Evolutionary conservation across 2,329 filamentous ascomycete genomes (phyloP).

Genomic region (Ascochyta koolunga): DNA sequence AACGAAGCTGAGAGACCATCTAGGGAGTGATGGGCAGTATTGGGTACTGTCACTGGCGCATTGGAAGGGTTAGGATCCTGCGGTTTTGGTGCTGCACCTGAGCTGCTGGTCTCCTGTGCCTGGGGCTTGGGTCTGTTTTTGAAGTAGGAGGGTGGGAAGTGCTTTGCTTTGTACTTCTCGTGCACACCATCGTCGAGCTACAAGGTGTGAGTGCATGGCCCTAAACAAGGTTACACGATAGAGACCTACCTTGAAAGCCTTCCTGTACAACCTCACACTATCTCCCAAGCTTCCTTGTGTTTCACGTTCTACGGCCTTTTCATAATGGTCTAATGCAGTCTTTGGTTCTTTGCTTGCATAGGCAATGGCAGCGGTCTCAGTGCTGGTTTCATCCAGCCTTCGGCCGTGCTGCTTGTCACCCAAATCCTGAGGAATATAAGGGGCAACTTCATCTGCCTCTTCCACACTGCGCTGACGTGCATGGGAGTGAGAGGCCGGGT

Average conservation of each 20-base stretch:
- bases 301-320: conserved; percentile 89
- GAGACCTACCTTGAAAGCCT: conserved; percentile 78
- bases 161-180: conserved; percentile 85
- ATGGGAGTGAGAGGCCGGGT: conserved; percentile 29
- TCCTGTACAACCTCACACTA: conserved; percentile 85
- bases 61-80: conserved; percentile 57
- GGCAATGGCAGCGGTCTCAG: conserved; percentile 37
- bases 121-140: conserved; percentile 37
- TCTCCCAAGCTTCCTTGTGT: conserved; percentile 84
- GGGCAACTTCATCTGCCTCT: conserved; percentile 49
- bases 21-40: conserved; percentile 63
- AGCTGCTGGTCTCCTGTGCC: conserved; percentile 12
- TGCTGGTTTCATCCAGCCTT: conserved; percentile 52
- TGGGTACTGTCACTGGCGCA: conserved; percentile 58
- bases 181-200: conserved; percentile 87
- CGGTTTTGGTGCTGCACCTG: conserved; percentile 43
- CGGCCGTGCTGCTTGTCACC: conserved; percentile 54
- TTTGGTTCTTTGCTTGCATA: conserved; percentile 59
- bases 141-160: conserved; percentile 72
- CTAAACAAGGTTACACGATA: not conserved
- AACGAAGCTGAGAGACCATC: conserved; percentile 62
- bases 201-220: conserved; percentile 15
- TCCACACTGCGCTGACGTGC: conserved; percentile 38
- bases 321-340: conserved; percentile 90
- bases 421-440: conserved; percentile 53